Evolutionary conservation across 1,139 yeast species (phyloP), one percentile per base, ranked within the genome.

Genomic region (Hyphopichia burtonii): DNA sequence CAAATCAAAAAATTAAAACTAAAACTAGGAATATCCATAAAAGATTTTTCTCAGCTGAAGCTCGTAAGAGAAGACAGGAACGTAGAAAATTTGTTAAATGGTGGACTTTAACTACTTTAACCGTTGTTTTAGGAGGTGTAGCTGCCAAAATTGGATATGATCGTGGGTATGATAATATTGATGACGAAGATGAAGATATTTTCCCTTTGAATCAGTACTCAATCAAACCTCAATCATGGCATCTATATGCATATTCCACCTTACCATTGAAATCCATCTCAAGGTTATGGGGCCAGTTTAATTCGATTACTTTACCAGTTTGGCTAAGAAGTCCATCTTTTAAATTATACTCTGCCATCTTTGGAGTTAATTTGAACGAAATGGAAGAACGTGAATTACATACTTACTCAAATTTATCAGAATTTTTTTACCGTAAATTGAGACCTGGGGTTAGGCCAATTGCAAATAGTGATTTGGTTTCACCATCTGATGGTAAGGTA

Each of bases 401-500:
- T 9, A 76, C 84, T 40, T 93, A 85, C 65, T 74, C 75, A 37
- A 94, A 94, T 58, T 74, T 93, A 46, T 84, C 94, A 5, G 97
- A 94, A 53, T 94, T 94, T 55, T 94, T 94, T 64, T 93, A 90
- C 65, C 75, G 99, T 50, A 80, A 79, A 44, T 78, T 94, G 40
- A 80, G 75, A 52, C 89, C 93, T 0, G 96, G 88, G 17, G 82
- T 76, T 1, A 77, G 99, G 51, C 96, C 96, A 1, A 68, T 93
- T 31, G 86, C 82, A 41, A 76, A 76, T 16, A 71, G 83, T 8
- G 80, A 81, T 44, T 64, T 93, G 41, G 95, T 86, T 8, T 84
- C 95, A 31, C 99, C 99, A 2, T 83, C 96, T 39, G 99, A 94
- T 63, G 99, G 99, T 23, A 85, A 80, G 51, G 85, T 94, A 8